Base-by-base conservation (phyloP, 768 basidiomycete species). In the Leccinum uliginosum region DNA sequence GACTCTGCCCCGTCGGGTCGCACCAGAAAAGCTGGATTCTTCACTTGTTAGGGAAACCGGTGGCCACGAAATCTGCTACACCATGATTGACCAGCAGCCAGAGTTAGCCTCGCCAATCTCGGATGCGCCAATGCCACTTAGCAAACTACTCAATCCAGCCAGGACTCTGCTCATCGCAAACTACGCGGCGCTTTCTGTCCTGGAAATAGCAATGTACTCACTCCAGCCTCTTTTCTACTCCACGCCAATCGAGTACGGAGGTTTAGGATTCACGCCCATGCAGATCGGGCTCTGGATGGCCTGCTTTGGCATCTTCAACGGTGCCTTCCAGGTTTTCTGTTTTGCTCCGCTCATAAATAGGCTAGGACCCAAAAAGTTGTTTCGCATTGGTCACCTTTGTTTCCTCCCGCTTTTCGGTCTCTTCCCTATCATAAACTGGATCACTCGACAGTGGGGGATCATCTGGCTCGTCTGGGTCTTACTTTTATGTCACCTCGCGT, bases 191-290 rank as follows among this genome's bases (percentile, higher is more conserved):
- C 58, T 79, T n/a, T 70, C 78, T 6, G 53, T 70, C 43, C 46
- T 72, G 1, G 76, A 78, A 19, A 71, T 77, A 45, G 61, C 67
- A 3, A 53, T 67, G 45, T 59, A 59, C 35, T 74, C 73, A 12
- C 68, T 79, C 38, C 69, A 72, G 14, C 75, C 76, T 14, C 69
- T 78, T 55, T 75, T 74, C 62, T 73, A 74, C 59, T 71, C 74
- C 17, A 73, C 74, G 0, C 64, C 73, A 6, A 66, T 75, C 14
- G 61, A 63, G 38, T 59, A 63, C 3, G 76, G 76, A 38, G 75
- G 75, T 24, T 67, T 77, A 29, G 75, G 72, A 24, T 66, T 78
- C 59, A 55, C 60, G 12, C 71, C 76, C 1, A 64, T 66, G 63
- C 60, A 58, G 47, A 78, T 77, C 29, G 77, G 76, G 17, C 32